phyloP scores from a whole-genome alignment of 2,329 filamentous ascomycete genomes.

The Clonostachys sp. region DNA sequence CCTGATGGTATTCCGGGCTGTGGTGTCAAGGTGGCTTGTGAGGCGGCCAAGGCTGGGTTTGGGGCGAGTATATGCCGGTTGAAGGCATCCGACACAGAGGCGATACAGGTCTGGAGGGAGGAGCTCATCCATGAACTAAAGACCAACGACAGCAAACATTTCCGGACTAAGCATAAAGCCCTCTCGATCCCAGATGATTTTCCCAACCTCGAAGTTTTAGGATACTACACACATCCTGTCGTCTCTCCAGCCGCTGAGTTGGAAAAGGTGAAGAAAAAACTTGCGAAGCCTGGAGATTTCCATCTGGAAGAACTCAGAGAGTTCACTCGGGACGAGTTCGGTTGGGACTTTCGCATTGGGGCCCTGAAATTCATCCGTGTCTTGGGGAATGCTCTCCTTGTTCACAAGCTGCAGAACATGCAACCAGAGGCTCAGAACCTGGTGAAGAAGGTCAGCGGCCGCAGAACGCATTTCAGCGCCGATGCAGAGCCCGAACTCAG shows the following conservation, averaged over 20 bases:
- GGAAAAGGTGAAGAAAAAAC: not conserved
- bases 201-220: slow-evolving; percentile 71
- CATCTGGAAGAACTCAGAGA: slow-evolving; percentile 53
- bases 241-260: slow-evolving; percentile 55
- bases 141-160: slow-evolving; percentile 80
- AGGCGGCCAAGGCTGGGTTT: slow-evolving; percentile 85
- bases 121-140: slow-evolving; percentile 69
- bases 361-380: slow-evolving; percentile 82
- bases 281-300: slow-evolving; percentile 10
- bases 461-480: slow-evolving; percentile 66
- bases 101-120: slow-evolving; percentile 66
- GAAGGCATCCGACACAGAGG: slow-evolving; percentile 51
- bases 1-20: slow-evolving; percentile 84
- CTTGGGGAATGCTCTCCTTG: slow-evolving; percentile 71
- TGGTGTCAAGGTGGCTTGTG: slow-evolving; percentile 82
- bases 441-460: slow-evolving; percentile 63
- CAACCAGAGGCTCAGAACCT: slow-evolving; percentile 31
- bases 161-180: slow-evolving; percentile 69
- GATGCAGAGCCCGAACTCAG: slow-evolving; percentile 75
- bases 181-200: slow-evolving; percentile 77
- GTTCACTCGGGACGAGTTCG: slow-evolving; percentile 77
- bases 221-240: slow-evolving; percentile 84
- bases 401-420: slow-evolving; percentile 42
- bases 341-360: slow-evolving; percentile 75
- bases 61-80: slow-evolving; percentile 70